Evolutionary conservation across 176 grass and related monocot genomes (phyloP).

Genomic region (Aegilops longissima): DNA sequence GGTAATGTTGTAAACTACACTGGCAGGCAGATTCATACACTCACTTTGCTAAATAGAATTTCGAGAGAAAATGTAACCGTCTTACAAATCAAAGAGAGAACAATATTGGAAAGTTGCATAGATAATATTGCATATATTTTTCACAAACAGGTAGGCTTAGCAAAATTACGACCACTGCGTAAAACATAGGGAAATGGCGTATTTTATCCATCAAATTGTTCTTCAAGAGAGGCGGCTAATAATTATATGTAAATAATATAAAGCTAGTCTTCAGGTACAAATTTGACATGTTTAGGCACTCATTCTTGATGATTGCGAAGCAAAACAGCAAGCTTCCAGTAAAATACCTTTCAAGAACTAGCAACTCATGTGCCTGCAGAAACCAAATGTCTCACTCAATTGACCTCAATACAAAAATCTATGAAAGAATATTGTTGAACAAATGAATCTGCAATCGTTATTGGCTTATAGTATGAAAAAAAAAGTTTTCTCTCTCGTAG

Average conservation of each 20-base stretch:
- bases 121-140: conserved; percentile 4
- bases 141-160: not conserved
- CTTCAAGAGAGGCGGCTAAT: conserved; percentile 6
- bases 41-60: conserved; percentile 29
- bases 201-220: conserved; percentile 37
- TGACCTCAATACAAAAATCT: conserved; percentile 32
- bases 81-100: conserved; percentile 1
- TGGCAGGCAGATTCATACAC: conserved; percentile 12
- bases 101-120: not conserved
- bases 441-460: conserved; percentile 18
- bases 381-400: conserved; percentile 65
- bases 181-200: conserved; percentile 8
- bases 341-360: conserved; percentile 68
- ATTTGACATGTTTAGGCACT: conserved; percentile 40
- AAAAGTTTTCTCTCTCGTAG: not conserved
- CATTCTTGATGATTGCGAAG: conserved; percentile 56
- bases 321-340: conserved; percentile 70
- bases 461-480: not conserved
- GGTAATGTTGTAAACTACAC: conserved; percentile 55
- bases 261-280: conserved; percentile 32
- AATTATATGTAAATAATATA: conserved; percentile 28
- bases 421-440: conserved; percentile 21
- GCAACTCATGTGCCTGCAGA: conserved; percentile 86
- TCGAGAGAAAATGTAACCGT: conserved; percentile 18
- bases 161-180: not conserved